These are phyloP conservation scores for Hymenoscyphus linearis DNA, from an alignment of 2,329 filamentous ascomycete species.

Conservation along the genomic window DNA sequence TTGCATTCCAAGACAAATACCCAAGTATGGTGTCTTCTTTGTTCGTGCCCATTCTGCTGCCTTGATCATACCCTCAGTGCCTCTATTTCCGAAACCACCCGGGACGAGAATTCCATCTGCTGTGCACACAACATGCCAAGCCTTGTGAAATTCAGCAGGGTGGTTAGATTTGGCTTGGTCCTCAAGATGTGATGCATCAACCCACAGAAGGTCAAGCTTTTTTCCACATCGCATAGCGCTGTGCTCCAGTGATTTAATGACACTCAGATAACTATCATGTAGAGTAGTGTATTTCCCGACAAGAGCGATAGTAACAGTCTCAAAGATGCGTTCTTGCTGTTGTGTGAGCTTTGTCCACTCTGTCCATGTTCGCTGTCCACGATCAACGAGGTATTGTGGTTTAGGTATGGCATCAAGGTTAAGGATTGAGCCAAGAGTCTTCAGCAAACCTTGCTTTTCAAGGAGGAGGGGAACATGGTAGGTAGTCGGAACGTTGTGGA, in stretches of 20 bases:
- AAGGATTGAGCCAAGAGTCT: conserved; percentile 58
- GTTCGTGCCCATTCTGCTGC: conserved; percentile 83
- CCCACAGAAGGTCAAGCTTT: conserved; percentile 75
- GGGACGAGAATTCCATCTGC: conserved; percentile 58
- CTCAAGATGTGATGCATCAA: conserved; percentile 83
- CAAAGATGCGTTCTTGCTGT: conserved; percentile 59
- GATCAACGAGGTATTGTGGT: conserved; percentile 47
- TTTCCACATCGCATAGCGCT: conserved; percentile 78
- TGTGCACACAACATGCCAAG: conserved; percentile 74
- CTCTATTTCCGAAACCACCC: conserved; percentile 61
- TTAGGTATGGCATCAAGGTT: conserved; percentile 54
- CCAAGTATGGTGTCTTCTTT: conserved; percentile 75
- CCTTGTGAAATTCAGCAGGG: conserved; percentile 73
- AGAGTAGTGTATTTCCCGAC: conserved; percentile 89
- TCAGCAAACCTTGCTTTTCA: conserved; percentile 70
- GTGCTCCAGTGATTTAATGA: conserved; percentile 86
- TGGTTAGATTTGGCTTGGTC: conserved; percentile 52
- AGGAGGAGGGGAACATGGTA: conserved; percentile 96
- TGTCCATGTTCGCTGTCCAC: conserved; percentile 52
- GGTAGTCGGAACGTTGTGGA: conserved; percentile 81
- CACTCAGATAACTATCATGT: conserved; percentile 79
- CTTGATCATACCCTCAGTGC: conserved; percentile 84
- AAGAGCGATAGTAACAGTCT: conserved; percentile 73
- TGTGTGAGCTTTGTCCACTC: conserved; percentile 70
- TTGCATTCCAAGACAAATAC: conserved; percentile 72